Base-by-base conservation (phyloP, 1,284 basidiomycete genomes). In the Clitocybe nebularis region DNA sequence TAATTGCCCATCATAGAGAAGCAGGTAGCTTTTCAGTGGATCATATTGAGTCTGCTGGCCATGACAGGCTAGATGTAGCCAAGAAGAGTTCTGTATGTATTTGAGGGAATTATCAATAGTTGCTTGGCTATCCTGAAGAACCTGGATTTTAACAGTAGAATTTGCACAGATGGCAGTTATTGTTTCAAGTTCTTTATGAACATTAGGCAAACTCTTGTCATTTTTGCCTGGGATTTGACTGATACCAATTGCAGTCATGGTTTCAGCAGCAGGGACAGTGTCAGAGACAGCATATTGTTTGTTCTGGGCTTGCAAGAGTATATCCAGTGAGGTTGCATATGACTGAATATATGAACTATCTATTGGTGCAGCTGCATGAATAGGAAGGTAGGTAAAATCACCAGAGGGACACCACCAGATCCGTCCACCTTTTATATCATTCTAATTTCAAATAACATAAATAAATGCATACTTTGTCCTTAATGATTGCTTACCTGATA, bases 331-430 rank as follows among this genome's bases (percentile, higher is more conserved):
- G n/a, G n/a, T n/a, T n/a, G n/a, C n/a, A n/a, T n/a, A n/a, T n/a
- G 29, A 32, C 23, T 14, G 30, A 24, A 36, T 47, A 44, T 5
- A 24, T 28, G 10, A 2, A 11, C 29, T 16, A 16, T 32, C 29
- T 16, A 32, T 32, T 16, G 29, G 29, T 32, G 43, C 47, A n/a
- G 49, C 49, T 28, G 49, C 49, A 44, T 51, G 49, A 13, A 51
- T 24, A 21, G 49, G 49, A 32, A 53, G 36, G n/a, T 28, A 41
- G 9, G 41, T 44, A 21, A 53, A 51, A 11, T 38, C 16, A 6
- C 52, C 52, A 26, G 49, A 43, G 11, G 49, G 45, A 30, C 49
- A 53, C 52, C 52, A 53, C 52, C 49, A 53, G 5, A 53, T 29
- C 24, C 47, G 39, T 8, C 39, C 45, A 32, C 20, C 34, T 16